Evolutionary conservation across 257 asterid species (phyloP).

Genomic region (Solanum chiquidenum): DNA sequence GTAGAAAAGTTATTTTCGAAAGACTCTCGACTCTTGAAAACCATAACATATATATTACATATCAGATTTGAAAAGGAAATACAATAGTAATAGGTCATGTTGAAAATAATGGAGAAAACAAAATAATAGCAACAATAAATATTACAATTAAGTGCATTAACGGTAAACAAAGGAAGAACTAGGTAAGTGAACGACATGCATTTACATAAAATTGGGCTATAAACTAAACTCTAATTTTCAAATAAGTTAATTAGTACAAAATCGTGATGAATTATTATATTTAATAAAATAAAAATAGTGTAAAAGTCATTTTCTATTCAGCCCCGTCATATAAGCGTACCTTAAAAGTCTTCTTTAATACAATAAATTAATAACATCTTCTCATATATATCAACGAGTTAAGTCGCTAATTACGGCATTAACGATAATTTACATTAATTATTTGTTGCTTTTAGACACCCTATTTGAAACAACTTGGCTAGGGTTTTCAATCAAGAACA

Average conservation of each 20-base stretch:
- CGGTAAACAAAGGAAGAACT: not conserved
- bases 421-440: conserved; percentile 17
- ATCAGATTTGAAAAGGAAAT: not conserved
- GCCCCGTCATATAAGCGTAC: conserved; percentile 4
- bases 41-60: not conserved
- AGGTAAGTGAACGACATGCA: not conserved
- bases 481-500: conserved; percentile 4
- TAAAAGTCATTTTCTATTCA: not conserved
- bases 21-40: not conserved
- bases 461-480: conserved; percentile 11
- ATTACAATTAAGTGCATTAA: not conserved
- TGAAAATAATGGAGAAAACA: not conserved
- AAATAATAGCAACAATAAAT: not conserved
- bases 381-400: conserved; percentile 1
- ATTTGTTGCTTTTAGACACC: not conserved
- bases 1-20: not conserved
- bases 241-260: not conserved
- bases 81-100: not conserved
- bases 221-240: not conserved
- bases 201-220: not conserved
- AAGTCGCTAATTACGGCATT: conserved; percentile 35
- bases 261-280: not conserved
- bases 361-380: not conserved
- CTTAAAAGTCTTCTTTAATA: conserved; percentile 4
- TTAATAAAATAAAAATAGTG: not conserved